These are phyloP conservation scores for Pleurotus sapidus DNA, from an alignment of 768 basidiomycete species.

Conservation along the genomic window DNA sequence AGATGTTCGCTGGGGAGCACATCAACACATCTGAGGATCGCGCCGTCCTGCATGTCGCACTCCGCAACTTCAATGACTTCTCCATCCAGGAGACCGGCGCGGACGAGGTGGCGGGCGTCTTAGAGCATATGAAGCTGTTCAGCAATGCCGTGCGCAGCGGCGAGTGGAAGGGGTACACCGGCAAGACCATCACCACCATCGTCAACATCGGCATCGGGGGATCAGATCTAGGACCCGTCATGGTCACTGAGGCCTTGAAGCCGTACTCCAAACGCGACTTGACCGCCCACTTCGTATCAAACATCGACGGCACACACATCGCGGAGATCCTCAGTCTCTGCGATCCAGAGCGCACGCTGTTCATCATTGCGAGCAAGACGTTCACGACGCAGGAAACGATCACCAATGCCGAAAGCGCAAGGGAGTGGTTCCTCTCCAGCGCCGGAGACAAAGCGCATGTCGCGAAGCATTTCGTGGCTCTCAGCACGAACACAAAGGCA, in stretches of 20 bases:
- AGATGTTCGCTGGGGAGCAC: constrained; percentile 94
- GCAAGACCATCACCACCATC: constrained; percentile 89
- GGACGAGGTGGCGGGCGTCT: constrained; percentile 77
- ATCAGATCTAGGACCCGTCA: constrained; percentile 96
- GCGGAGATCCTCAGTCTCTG: constrained; percentile 81
- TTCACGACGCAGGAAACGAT: constrained; percentile 99
- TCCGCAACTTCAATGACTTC: constrained; percentile 78
- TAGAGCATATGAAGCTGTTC: constrained; percentile 91
- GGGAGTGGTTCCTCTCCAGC: constrained; percentile 86
- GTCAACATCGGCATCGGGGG: constrained; percentile 99
- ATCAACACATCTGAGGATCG: constrained; percentile 99
- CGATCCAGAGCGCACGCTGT: constrained; percentile 90
- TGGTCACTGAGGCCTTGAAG: constrained; percentile 98
- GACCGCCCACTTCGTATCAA: constrained; percentile 86
- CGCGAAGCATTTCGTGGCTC: constrained; percentile 98
- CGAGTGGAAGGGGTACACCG: constrained; percentile 95
- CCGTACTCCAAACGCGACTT: constrained; percentile 88
- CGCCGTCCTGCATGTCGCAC: constrained; percentile 92
- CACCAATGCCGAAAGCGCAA: constrained; percentile 94
- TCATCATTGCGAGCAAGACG: constrained; percentile 92
- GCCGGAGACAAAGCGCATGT: constrained; percentile 90
- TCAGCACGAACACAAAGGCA: constrained; percentile 93
- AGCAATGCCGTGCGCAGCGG: constrained; percentile 81
- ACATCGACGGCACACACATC: constrained; percentile 98
- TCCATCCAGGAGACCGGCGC: constrained; percentile 79